Base-by-base conservation (phyloP, 2,329 filamentous ascomycete genomes). In the Decorospora gaudefroyi region DNA sequence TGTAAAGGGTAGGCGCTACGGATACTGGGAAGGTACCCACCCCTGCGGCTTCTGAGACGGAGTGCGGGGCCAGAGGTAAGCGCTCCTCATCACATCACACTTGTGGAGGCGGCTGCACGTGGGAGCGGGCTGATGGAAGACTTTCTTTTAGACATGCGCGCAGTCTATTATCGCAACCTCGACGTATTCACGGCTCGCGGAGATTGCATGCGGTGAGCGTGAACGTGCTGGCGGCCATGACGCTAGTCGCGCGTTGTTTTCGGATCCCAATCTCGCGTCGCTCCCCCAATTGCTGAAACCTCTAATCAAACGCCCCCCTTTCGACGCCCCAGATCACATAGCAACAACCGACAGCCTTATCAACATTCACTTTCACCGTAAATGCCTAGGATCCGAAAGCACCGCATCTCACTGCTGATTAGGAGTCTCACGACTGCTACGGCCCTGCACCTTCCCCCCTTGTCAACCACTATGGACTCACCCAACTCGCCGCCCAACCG, bases 401-500 rank as follows among this genome's bases (percentile, higher is more conserved):
- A 55, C 46, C 46, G 47, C 29, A 46, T 47, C 27, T 49, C 41
- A 10, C 39, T 47, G 44, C 44, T 47, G 39, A 47, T 47, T 43
- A 31, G 44, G 28, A 47, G 44, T 47, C 44, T 47, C 10, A 47
- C 40, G 36, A 42, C 49, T 47, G 44, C 45, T 17, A 49, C 43
- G 42, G 42, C 42, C 26, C 23, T 42, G 26, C 52, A 39, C 39
- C 49, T 30, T 9, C 44, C 39, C 16, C 48, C 48, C 52, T 44
- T 57, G 37, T 47, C 49, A 38, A 54, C 46, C 43, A 49, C 40
- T 38, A 65, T 65, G 63, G 64, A 66, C 44, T 48, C 59, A 26
- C 51, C 66, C 44, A 65, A 78, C 77, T 60, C 74, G 48, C 61
- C 64, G 33, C 57, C 76, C 56, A 76, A 65, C 43, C 67, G 67